Conservation (phyloP, 2,329 filamentous ascomycete genomes). For the Aspergillus jensenii region DNA sequence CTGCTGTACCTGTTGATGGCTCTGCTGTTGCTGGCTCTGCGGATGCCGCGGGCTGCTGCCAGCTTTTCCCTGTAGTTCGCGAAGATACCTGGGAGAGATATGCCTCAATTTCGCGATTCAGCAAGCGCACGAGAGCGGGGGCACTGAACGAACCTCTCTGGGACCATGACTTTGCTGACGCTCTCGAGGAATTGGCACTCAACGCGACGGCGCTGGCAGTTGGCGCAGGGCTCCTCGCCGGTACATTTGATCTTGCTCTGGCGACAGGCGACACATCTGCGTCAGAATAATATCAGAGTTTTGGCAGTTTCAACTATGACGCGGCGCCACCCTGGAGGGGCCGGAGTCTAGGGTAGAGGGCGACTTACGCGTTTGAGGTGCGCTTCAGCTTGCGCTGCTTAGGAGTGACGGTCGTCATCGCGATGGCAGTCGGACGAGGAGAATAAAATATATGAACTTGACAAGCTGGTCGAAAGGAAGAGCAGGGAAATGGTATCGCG, state of each 20-base stretch:
- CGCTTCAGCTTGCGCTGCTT: slow-evolving; percentile 32
- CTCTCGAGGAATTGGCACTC: slow-evolving; percentile 34
- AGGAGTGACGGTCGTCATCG: neutral
- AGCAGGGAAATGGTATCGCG: neutral
- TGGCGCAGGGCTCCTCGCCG: slow-evolving; percentile 39
- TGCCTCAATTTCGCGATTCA: neutral
- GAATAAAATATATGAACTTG: neutral
- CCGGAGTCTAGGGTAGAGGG: neutral
- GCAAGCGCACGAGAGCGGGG: neutral
- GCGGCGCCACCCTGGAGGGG: no score
- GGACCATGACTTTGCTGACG: slow-evolving; percentile 29
- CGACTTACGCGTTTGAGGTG: slow-evolving; percentile 17
- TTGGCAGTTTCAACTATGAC: no score
- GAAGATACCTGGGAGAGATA: slow-evolving; percentile 10
- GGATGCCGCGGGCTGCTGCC: neutral
- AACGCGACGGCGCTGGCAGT: slow-evolving; percentile 18
- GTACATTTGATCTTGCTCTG: slow-evolving; percentile 46
- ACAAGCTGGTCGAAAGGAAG: neutral
- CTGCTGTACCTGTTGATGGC: neutral
- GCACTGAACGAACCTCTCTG: slow-evolving; percentile 29
- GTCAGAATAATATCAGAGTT: no score
- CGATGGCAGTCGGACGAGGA: no score
- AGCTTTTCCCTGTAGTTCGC: slow-evolving; percentile 16
- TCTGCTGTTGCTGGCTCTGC: no score
- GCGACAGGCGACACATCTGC: slow-evolving; percentile 35